Conservation (phyloP, 805 yeast genomes). For the Grigorovia yakushimaensis region DNA sequence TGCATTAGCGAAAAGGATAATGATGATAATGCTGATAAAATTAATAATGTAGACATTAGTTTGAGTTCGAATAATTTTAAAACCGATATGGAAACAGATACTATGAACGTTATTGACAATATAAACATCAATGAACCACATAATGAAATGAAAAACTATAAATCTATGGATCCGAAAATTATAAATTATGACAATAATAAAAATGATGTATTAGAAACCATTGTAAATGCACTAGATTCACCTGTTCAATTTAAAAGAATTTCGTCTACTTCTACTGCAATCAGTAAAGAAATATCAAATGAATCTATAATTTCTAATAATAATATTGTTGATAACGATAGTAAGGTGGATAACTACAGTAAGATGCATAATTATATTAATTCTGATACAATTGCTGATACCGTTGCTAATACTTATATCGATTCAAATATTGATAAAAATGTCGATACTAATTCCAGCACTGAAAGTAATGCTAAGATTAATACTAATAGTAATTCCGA, state of each 20-base stretch:
- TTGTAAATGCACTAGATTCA: constrained; percentile 27
- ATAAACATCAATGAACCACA: background rate
- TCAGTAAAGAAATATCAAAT: background rate
- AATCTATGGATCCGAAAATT: constrained; percentile 31
- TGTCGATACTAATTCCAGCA: too few species aligned
- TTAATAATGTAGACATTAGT: too few species aligned
- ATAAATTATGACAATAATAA: background rate
- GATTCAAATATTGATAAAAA: too few species aligned
- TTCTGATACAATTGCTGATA: too few species aligned
- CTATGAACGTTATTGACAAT: background rate
- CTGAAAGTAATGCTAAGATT: background rate
- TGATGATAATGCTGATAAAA: background rate
- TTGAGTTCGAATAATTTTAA: too few species aligned
- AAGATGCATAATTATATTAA: too few species aligned
- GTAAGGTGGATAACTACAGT: too few species aligned
- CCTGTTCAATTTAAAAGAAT: constrained; percentile 35
- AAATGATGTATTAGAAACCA: background rate
- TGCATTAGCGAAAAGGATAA: background rate
- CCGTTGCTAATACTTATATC: too few species aligned
- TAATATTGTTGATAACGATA: too few species aligned
- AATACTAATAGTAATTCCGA: background rate
- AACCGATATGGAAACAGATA: background rate
- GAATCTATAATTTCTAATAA: background rate
- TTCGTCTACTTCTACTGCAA: constrained; percentile 21
- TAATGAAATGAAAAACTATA: constrained; percentile 11